Base-by-base conservation (phyloP, 352 stramenopile species). In the Bremia lactucae region DNA sequence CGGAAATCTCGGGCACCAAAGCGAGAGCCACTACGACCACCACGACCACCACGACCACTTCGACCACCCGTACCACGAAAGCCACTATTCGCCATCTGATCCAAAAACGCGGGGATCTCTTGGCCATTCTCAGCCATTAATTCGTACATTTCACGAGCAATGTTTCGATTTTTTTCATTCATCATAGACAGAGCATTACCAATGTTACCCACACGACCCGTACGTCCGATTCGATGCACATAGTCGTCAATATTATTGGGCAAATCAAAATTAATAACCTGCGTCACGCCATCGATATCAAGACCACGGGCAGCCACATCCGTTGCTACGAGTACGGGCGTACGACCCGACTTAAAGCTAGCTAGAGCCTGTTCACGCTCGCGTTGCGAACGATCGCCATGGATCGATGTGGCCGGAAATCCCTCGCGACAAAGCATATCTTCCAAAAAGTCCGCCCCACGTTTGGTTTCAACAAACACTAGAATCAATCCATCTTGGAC, bases 401-500 rank as follows among this genome's bases (percentile, higher is more conserved):
- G 96, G 63, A 99, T 99, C 43, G 84, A 96, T 19, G 85, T 88
- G 6, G 85, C 85, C 18, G 87, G 84, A 59, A 96, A 96, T 24
- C 84, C 83, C 62, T 95, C 68, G 33, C 72, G 70, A 52, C 83
- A 97, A 4, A 99, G 75, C 46, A 96, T 68, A 59, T 98, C 86
- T 70, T 99, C 95, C 7, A 99, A 55, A 40, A 92, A 95, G 59
- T 99, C 96, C 41, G 85, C 96, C 31, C 83, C 88, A 49, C 94
- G 87, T 86, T 99, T 99, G 13, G 95, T 98, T 71, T 98, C 95
- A 19, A 98, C 94, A 55, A 99, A 99, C 44, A 99, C 91, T 31
- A 99, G 82, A 44, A 97, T 94, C 22, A 96, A 49, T 42, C 83
- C 83, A 25, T 90, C 83, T 47, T 94, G 80, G 21, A 95, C 73